Evolutionary conservation across 2,329 filamentous ascomycete genomes (phyloP), one percentile per base, ranked within the genome.

Genomic region (Fulvia fulva): DNA sequence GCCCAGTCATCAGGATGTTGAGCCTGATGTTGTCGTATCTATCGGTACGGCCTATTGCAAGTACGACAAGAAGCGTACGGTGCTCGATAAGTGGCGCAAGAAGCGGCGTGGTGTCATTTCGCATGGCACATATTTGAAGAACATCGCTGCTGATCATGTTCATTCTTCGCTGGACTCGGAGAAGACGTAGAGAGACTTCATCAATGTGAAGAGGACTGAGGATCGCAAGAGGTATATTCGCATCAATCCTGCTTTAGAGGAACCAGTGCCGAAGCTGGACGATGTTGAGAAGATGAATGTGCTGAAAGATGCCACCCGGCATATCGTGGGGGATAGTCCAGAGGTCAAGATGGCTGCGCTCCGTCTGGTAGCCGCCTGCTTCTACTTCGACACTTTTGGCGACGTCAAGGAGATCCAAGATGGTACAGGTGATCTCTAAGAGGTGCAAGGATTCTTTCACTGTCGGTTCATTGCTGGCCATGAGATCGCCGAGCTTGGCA

Each of bases 1-100:
- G 69, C 69, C 68, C 19, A 43, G 43, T 22, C 25, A 37, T 9
- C 57, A 63, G 0, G 63, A 60, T 55, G 41, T 50, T 9, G 44
- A 57, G 2, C 58, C 66, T 1, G 68, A 70, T 49, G 61, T 69
- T 32, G 57, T 65, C 2, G 30, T 71, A 2, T 71, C 68, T 14
- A 56, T 71, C 5, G 68, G 68, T 19, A 69, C 67, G n/a, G 44
- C 44, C 25, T 46, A 46, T 8, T 46, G 44, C 21, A 46, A 11
- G 5, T n/a, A 25, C 21, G 44, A 46, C 11, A 46, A 46, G 44
- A 26, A 23, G 44, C 21, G 44, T 21, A 23, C 9, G 9, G 44
- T 11, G 12, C 44, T 46, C 9, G 25, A 46, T n/a, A 46, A 26
- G 16, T 46, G 21, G 21, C 44, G 44, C 8, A 46, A 46, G 44